A percentile compares a stretch with the other conserved stretches of the same genome.
These are phyloP conservation scores for Thuidium tamariscinum DNA, from an alignment of 225 moss, liverwort and hornwort species.

Conservation along the genomic window DNA sequence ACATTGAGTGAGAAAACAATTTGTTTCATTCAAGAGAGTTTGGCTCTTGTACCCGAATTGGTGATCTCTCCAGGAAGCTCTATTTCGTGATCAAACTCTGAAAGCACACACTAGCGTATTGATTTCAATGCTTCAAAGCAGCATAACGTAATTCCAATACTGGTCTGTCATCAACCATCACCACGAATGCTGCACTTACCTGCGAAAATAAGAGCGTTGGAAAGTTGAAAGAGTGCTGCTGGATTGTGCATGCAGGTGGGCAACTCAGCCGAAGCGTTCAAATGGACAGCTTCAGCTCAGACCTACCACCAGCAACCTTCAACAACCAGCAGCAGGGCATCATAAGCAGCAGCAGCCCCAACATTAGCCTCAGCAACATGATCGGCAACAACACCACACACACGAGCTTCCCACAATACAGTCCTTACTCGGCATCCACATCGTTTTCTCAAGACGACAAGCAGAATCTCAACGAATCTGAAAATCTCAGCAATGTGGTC, in stretches of 20 bases:
- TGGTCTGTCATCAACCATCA: background rate
- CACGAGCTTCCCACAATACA: background rate
- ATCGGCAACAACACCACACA: background rate
- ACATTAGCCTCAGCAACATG: background rate
- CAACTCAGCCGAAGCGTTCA: background rate
- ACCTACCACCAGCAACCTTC: background rate
- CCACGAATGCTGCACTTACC: background rate
- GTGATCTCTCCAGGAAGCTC: background rate
- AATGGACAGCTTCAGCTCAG: conserved; percentile 18
- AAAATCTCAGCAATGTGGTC: background rate
- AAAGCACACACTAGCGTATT: background rate
- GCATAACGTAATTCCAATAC: background rate
- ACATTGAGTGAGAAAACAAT: background rate
- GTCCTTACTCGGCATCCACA: background rate
- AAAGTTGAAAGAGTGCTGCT: background rate
- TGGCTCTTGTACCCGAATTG: background rate
- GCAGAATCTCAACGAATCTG: background rate
- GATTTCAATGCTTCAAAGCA: background rate
- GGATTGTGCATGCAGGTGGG: background rate
- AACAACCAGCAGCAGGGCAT: background rate
- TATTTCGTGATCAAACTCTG: background rate
- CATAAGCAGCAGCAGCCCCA: background rate
- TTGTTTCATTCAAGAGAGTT: background rate
- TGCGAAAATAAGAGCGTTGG: background rate
- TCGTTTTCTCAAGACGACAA: background rate